Evolutionary conservation across 2,329 filamentous ascomycete species (phyloP), one percentile per base, ranked within the genome.

Genomic region (Xylariaceae sp.): DNA sequence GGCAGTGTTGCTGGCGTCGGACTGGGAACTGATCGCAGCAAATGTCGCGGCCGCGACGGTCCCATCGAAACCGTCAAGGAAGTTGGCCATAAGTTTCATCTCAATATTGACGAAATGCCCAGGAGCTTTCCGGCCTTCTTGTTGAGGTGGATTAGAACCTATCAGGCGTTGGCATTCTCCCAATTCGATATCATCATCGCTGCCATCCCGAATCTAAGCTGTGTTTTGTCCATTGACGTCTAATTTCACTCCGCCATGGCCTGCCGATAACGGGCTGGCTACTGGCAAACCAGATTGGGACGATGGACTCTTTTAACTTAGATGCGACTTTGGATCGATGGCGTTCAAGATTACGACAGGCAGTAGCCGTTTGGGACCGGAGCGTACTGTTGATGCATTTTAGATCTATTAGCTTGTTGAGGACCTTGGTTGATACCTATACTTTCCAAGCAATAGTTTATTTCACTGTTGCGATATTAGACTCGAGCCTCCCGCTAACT

Each of bases 31-130:
- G 61, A 91, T 90, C 50, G 89, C 84, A 2, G 87, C 86, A 67
- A 91, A 89, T 1, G 85, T 89, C 1, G 88, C 85, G 0, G 88
- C 88, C 68, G 89, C 91, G 53, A 91, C 80, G 0, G 89, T 91
- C 2, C 85, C 83, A 69, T 91, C 89, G 63, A 91, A 90, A 2
- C 83, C 84, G 21, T 81, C 82, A 7, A 88, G 77, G 56, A 88
- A 88, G 58, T 87, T 88, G 43, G 80, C 78, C 75, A 87, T 85
- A 63, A 88, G 85, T 26, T 84, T 82, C 7, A 83, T 68, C 71
- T 87, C 77, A 48, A 87, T 84, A 79, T 79, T 82, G 40, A 78
- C 14, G 59, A 87, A 85, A n/a, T 80, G 80, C 2, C 66, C 64
- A 0, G 80, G 80, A 1, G 79, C 73, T n/a, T 68, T 75, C 81